Conservation (phyloP, 805 yeast genomes). For the Lachancea quebecensis region DNA sequence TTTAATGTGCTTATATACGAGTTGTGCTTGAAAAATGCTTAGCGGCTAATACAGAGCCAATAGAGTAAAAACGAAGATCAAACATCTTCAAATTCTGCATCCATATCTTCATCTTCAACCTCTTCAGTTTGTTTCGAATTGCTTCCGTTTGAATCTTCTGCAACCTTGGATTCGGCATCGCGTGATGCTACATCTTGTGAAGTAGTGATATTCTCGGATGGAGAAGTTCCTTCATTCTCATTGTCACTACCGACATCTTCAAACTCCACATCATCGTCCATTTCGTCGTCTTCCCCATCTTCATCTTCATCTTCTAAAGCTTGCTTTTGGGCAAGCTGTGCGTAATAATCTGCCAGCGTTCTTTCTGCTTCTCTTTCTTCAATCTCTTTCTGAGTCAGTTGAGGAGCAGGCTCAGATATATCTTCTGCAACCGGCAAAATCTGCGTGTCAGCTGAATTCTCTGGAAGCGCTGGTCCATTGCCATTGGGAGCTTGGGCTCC, state of each 20-base stretch:
- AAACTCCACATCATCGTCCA: conserved; percentile 19
- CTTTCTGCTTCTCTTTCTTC: conserved; percentile 65
- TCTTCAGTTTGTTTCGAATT: conserved; percentile 8
- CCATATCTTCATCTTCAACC: conserved; percentile 29
- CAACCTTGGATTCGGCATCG: conserved; percentile 10
- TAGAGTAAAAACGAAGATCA: not conserved
- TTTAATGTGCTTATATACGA: too few species aligned
- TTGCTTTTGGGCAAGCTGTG: conserved; percentile 64
- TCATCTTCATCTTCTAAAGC: conserved; percentile 55
- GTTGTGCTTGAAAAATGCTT: too few species aligned
- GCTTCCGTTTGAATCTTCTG: not conserved
- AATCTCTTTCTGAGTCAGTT: conserved; percentile 32
- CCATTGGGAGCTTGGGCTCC: conserved; percentile 8
- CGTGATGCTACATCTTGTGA: conserved; percentile 10
- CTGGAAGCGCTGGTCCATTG: conserved; percentile 15
- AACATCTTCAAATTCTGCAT: conserved; percentile 33
- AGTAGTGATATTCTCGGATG: not conserved
- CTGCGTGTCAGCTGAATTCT: conserved; percentile 9
- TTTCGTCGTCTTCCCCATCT: conserved; percentile 44
- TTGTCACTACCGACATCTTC: conserved; percentile 14
- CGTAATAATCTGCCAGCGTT: conserved; percentile 68
- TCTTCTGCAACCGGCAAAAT: conserved; percentile 3
- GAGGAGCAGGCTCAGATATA: conserved; percentile 4
- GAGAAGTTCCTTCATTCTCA: conserved; percentile 3
- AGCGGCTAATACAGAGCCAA: too few species aligned